phyloP scores from a whole-genome alignment of 1,284 basidiomycete genomes.

The Lignosus rhinocerotis region DNA sequence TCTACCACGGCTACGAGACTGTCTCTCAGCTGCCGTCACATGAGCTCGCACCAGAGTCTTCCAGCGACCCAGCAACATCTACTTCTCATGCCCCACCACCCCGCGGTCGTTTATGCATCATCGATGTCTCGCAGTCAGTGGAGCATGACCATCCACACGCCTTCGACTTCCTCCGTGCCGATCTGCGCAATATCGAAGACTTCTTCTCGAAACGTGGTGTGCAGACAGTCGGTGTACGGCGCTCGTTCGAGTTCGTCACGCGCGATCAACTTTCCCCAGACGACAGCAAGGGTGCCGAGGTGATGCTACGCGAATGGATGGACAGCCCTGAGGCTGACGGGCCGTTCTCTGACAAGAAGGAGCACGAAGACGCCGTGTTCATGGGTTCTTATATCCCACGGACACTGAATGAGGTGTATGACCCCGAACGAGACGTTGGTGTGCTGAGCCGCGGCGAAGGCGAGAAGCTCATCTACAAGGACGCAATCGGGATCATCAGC shows the following conservation, averaged over 20 bases:
- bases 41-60: background rate
- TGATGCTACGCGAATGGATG: slow-evolving; percentile 53
- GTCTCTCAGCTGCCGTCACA: background rate
- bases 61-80: background rate
- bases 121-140: slow-evolving; percentile 98
- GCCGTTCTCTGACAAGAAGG: slow-evolving; percentile 28
- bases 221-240: slow-evolving; percentile 75
- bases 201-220: slow-evolving; percentile 85
- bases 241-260: slow-evolving; percentile 89
- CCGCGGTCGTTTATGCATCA: slow-evolving; percentile 80
- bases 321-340: slow-evolving; percentile 37
- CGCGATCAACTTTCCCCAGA: slow-evolving; percentile 44
- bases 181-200: slow-evolving; percentile 92
- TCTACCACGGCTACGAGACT: slow-evolving; percentile 67
- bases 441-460: slow-evolving; percentile 71
- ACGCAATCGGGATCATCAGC: slow-evolving; percentile 77
- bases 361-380: slow-evolving; percentile 86
- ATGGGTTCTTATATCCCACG: slow-evolving; percentile 91
- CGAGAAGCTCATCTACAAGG: slow-evolving; percentile 79
- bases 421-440: slow-evolving; percentile 89
- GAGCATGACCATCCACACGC: slow-evolving; percentile 97
- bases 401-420: slow-evolving; percentile 86
- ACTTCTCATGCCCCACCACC: background rate
- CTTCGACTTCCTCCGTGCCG: slow-evolving; percentile 93
- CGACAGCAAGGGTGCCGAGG: slow-evolving; percentile 39